Percentiles rank a stretch among this genome's conserved stretches.
phyloP scores from a whole-genome alignment of 1,284 basidiomycete species.

The Phlebopus sp. region DNA sequence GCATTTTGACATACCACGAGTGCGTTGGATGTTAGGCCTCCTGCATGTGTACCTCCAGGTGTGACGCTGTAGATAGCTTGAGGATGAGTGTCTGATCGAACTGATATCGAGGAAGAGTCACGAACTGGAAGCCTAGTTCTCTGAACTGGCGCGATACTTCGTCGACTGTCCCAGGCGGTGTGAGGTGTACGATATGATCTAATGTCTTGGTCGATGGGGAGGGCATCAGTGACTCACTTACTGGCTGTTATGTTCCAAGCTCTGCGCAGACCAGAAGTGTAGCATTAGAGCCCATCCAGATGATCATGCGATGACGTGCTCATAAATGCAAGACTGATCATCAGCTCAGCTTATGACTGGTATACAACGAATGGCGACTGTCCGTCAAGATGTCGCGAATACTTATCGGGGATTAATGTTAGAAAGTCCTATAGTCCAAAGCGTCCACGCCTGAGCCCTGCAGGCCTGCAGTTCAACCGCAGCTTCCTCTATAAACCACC shows the following conservation, averaged over 20 bases:
- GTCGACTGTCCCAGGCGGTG: slow-evolving; percentile 55
- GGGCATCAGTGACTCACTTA: too few relatives aligned
- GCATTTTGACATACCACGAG: slow-evolving; percentile 48
- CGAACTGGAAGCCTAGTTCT: slow-evolving; percentile 64
- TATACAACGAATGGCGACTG: neutral
- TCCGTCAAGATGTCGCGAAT: too few relatives aligned
- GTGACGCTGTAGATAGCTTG: slow-evolving; percentile 44
- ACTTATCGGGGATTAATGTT: too few relatives aligned
- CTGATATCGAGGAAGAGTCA: slow-evolving; percentile 1
- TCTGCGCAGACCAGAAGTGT: too few relatives aligned
- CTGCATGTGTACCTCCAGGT: slow-evolving; percentile 60
- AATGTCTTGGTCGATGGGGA: slow-evolving; percentile 46
- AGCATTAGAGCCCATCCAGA: too few relatives aligned
- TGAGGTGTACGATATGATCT: slow-evolving; percentile 70
- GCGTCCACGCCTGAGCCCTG: neutral
- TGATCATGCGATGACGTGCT: too few relatives aligned
- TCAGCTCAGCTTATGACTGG: neutral
- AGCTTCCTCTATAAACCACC: neutral
- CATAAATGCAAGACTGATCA: too few relatives aligned
- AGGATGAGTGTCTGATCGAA: neutral
- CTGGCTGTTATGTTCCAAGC: too few relatives aligned
- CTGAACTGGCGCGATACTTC: slow-evolving; percentile 50
- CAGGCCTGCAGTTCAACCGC: neutral
- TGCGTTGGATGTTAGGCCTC: slow-evolving; percentile 59
- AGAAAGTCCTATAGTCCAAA: neutral